These are phyloP conservation scores for Penicillium frequentans DNA, from an alignment of 2,329 filamentous ascomycete species.

Conservation along the genomic window DNA sequence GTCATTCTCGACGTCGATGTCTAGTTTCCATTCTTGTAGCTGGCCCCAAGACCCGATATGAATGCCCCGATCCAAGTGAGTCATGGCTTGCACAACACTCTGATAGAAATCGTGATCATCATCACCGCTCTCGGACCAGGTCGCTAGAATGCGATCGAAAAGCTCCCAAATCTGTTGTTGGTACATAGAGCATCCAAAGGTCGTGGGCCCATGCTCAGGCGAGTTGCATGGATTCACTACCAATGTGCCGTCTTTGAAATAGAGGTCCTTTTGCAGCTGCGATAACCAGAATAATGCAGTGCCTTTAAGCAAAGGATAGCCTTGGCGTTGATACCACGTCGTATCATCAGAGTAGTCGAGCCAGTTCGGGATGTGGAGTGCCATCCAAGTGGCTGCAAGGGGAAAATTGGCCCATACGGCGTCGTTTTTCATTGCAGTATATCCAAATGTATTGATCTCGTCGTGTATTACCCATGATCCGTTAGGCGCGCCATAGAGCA, in stretches of 20 bases:
- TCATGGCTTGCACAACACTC: slow-evolving; percentile 5
- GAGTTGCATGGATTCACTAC: slow-evolving; percentile 61
- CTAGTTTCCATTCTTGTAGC: slow-evolving; percentile 55
- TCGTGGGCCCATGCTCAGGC: slow-evolving; percentile 56
- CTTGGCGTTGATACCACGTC: slow-evolving; percentile 46
- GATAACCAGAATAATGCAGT: slow-evolving; percentile 58
- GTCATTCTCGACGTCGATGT: slow-evolving; percentile 43
- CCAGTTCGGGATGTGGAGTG: slow-evolving; percentile 59
- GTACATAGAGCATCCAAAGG: slow-evolving; percentile 27
- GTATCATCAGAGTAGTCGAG: slow-evolving; percentile 55
- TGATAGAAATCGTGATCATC: slow-evolving; percentile 6
- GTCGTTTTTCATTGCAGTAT: slow-evolving; percentile 52
- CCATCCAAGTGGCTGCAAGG: slow-evolving; percentile 57
- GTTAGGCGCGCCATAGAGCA: slow-evolving; percentile 52
- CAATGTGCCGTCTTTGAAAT: slow-evolving; percentile 52
- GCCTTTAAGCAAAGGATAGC: slow-evolving; percentile 56
- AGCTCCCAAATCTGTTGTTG: slow-evolving; percentile 38
- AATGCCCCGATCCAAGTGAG: slow-evolving; percentile 20
- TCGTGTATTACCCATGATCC: slow-evolving; percentile 57
- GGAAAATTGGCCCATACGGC: slow-evolving; percentile 40
- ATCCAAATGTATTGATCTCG: slow-evolving; percentile 60
- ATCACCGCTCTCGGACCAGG: slow-evolving; percentile 36
- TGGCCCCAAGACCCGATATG: slow-evolving; percentile 47
- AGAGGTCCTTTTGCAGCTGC: slow-evolving; percentile 53
- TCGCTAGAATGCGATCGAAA: slow-evolving; percentile 39